Evolutionary conservation across 306 rosid species (phyloP), one percentile per base, ranked within the genome.

Genomic region (Medicago arabica): DNA sequence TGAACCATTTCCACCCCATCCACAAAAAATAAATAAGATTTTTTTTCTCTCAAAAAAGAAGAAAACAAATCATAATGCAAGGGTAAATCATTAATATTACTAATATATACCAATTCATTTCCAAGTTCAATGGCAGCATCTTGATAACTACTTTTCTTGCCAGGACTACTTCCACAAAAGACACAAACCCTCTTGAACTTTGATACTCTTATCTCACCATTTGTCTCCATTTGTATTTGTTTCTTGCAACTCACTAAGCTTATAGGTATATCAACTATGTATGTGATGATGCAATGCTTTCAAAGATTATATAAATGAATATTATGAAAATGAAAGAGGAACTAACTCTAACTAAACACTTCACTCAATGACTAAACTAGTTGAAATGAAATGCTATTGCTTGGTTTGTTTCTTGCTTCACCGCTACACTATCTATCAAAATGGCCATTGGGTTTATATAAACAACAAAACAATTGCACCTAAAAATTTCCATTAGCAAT

Each of bases 141-240:
- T 61, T 90, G 99, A 67, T 95, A 95, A 82, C 90, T 92, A 69
- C 79, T 89, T 83, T 95, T 95, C 85, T 91, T 95, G 72, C 98
- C 98, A 65, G 88, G 98, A 84, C 98, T 95, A 85, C 98, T 95
- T 8, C 98, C 98, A 87, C 98, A 95, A 76, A 95, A 95, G 9
- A 95, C 97, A 88, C 98, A 95, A 81, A 95, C 90, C 78, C 97
- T 95, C 75, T 85, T 82, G 80, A 95, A 95, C 93, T 81, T 95
- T 34, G 98, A 95, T 43, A 69, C 87, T 82, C 70, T 86, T 77
- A 69, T 89, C 81, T 89, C 98, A 86, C 80, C 79, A 67, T 76
- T 83, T 44, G 86, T 79, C 80, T 89, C 95, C 97, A 91, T 93
- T 79, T 19, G n/a, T 63, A 16, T 63, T 49, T 44, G 53, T 31